A percentile compares a stretch with the other conserved stretches of the same genome.
phyloP scores from a whole-genome alignment of 2,329 filamentous ascomycete genomes.

The Aureobasidium lini region DNA sequence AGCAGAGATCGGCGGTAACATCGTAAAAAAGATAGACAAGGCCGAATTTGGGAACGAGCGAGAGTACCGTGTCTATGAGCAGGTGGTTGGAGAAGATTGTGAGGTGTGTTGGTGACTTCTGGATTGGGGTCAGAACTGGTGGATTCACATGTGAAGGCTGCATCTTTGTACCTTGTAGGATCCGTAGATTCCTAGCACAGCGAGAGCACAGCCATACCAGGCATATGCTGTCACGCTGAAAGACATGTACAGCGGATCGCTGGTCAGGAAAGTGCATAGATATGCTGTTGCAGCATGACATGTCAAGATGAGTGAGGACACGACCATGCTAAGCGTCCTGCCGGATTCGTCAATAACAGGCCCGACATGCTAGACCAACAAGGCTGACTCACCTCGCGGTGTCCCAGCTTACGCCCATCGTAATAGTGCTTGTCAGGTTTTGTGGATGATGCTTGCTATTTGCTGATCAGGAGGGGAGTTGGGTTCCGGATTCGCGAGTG shows the following conservation, averaged over 20 bases:
- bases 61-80: conserved; percentile 17
- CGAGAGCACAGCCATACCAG: conserved; percentile 22
- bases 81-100: conserved; percentile 18
- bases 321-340: conserved; percentile 17
- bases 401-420: not conserved
- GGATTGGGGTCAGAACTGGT: not conserved
- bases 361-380: not conserved
- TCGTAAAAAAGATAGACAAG: conserved; percentile 16
- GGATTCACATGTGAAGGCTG: not conserved
- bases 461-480: not conserved
- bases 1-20: conserved; percentile 13
- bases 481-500: not conserved
- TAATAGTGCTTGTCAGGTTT: not conserved
- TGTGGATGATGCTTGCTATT: not conserved
- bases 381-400: not conserved
- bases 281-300: conserved; percentile 22
- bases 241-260: conserved; percentile 23
- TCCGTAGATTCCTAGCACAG: conserved; percentile 20
- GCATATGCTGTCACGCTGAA: conserved; percentile 21
- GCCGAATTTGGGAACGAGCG: conserved; percentile 15
- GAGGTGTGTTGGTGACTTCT: conserved; percentile 13
- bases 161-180: conserved; percentile 18
- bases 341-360: not conserved
- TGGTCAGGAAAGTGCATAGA: conserved; percentile 21
- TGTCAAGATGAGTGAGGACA: conserved; percentile 20